Conservation (phyloP, 371 early-diverging fungal species). For the Homolaphlyctis polyrhiza region DNA sequence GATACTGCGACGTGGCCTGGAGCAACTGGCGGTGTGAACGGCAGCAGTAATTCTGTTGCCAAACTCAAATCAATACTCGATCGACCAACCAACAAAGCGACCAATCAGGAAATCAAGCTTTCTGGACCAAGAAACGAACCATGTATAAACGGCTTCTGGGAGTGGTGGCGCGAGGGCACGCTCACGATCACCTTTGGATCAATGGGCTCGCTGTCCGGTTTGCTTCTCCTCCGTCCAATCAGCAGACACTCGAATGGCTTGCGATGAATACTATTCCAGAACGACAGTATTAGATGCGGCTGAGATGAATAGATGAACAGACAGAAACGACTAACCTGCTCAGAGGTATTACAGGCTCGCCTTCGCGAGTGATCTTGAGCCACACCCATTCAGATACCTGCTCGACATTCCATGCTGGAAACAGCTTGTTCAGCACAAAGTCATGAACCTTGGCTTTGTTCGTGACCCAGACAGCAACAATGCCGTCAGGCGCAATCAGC, state of each 20-base stretch:
- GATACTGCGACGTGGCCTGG: no score
- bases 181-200: conserved; percentile 34
- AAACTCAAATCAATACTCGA: no score
- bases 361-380: conserved; percentile 51
- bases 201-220: neutral
- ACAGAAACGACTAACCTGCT: conserved; percentile 14
- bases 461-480: conserved; percentile 73
- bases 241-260: conserved; percentile 65
- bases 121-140: no score
- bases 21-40: no score
- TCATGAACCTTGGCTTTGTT: conserved; percentile 58
- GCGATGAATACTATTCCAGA: conserved; percentile 41
- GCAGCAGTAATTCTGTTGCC: no score
- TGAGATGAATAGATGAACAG: no score
- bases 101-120: no score
- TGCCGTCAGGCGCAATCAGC: conserved; percentile 24
- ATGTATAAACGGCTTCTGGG: conserved; percentile 63
- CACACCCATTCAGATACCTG: conserved; percentile 60
- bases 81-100: no score
- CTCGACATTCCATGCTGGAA: conserved; percentile 59
- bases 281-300: neutral
- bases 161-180: conserved; percentile 58
- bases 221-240: conserved; percentile 32
- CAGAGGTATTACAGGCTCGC: conserved; percentile 23
- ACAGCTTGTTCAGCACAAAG: conserved; percentile 60